Evolutionary conservation across 2,329 filamentous ascomycete genomes (phyloP).

Genomic region (Nemania sp.): DNA sequence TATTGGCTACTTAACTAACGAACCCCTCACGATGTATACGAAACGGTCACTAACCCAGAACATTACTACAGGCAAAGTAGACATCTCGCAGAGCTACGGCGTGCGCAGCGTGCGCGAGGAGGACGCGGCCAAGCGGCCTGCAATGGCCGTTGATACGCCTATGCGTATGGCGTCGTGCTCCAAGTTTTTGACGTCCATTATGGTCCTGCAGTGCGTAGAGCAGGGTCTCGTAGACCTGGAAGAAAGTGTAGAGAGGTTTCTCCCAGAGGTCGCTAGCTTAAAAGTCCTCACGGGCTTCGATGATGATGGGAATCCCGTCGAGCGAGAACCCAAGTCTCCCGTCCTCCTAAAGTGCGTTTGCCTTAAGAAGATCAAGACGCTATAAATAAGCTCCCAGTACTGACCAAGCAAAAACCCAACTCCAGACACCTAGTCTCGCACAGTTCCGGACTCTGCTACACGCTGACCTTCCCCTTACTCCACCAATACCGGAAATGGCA

Average conservation of each 20-base stretch:
- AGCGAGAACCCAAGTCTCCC: constrained; percentile 25
- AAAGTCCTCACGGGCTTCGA: constrained; percentile 26
- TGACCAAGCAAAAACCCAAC: background rate
- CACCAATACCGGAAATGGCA: constrained; percentile 22
- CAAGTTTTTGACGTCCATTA: constrained; percentile 25
- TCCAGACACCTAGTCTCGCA: constrained; percentile 20
- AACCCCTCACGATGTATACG: background rate
- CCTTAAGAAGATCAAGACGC: no score
- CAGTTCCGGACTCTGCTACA: constrained; percentile 21
- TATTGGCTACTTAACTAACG: no score
- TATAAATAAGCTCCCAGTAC: no score
- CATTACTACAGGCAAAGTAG: constrained; percentile 17
- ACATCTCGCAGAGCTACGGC: constrained; percentile 25
- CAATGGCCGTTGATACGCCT: constrained; percentile 21
- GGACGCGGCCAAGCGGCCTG: constrained; percentile 21
- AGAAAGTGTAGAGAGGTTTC: constrained; percentile 17
- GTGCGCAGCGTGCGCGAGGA: constrained; percentile 22
- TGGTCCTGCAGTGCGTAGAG: constrained; percentile 25
- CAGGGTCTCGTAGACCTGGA: constrained; percentile 16
- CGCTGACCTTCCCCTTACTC: constrained; percentile 16
- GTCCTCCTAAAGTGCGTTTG: constrained; percentile 21
- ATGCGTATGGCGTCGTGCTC: constrained; percentile 23
- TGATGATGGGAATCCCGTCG: constrained; percentile 22
- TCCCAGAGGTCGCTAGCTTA: constrained; percentile 21
- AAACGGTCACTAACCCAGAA: background rate